Conservation (phyloP, 176 grass and related monocot genomes). For the Avena atlantica region DNA sequence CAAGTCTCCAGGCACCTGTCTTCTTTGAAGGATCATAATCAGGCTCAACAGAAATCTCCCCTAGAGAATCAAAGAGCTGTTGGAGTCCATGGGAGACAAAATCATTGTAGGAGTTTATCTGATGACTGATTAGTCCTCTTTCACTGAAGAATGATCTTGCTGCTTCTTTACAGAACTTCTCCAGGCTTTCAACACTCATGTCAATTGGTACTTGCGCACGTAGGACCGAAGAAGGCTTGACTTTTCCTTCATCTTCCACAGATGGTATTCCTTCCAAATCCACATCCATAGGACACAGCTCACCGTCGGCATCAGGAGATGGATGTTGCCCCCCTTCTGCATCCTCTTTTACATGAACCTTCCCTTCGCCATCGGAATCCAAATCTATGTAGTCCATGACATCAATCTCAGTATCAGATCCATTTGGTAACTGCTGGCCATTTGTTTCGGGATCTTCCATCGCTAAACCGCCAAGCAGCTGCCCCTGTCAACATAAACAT, state of each 20-base stretch:
- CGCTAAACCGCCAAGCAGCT: background rate
- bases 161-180: slow-evolving; percentile 80
- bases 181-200: slow-evolving; percentile 48
- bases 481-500: background rate
- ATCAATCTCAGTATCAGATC: slow-evolving; percentile 34
- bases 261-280: slow-evolving; percentile 23
- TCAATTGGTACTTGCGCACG: slow-evolving; percentile 9
- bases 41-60: slow-evolving; percentile 69
- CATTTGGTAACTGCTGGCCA: slow-evolving; percentile 24
- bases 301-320: slow-evolving; percentile 39
- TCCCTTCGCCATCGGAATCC: slow-evolving; percentile 31
- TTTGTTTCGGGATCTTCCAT: slow-evolving; percentile 31
- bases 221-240: slow-evolving; percentile 13
- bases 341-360: slow-evolving; percentile 13
- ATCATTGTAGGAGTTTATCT: slow-evolving; percentile 82
- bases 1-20: slow-evolving; percentile 59
- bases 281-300: slow-evolving; percentile 44
- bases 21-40: slow-evolving; percentile 80
- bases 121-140: slow-evolving; percentile 66
- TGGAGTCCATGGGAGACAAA: slow-evolving; percentile 79
- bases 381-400: slow-evolving; percentile 43
- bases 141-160: slow-evolving; percentile 65
- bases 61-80: slow-evolving; percentile 68
- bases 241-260: slow-evolving; percentile 24
- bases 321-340: slow-evolving; percentile 1